phyloP scores from a whole-genome alignment of 805 yeast species.

The Metschnikowia lochheadii region DNA sequence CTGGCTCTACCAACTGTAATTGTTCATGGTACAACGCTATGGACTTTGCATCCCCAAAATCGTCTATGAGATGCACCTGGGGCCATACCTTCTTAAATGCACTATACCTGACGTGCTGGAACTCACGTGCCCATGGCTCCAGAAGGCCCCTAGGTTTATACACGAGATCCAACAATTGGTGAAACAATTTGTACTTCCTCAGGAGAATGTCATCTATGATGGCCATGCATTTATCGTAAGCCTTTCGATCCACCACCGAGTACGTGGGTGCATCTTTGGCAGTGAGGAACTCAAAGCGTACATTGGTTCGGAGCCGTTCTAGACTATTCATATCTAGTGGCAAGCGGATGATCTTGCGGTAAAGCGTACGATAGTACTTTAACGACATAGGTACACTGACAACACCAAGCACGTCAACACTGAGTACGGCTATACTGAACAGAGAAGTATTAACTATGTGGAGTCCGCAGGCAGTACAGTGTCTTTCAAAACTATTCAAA shows the following conservation, averaged over 20 bases:
- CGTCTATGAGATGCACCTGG: constrained; percentile 30
- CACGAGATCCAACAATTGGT: constrained; percentile 24
- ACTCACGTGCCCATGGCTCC: constrained; percentile 21
- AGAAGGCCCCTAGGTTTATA: constrained; percentile 18
- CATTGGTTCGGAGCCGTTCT: constrained; percentile 11
- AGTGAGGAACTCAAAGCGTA: constrained; percentile 12
- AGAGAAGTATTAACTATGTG: background rate
- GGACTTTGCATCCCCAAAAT: constrained; percentile 16
- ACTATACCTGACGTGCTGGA: constrained; percentile 19
- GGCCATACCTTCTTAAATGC: constrained; percentile 31
- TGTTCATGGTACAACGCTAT: constrained; percentile 16
- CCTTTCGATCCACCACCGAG: constrained; percentile 13
- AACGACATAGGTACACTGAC: background rate
- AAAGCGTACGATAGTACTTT: constrained; percentile 22
- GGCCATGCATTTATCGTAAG: constrained; percentile 9
- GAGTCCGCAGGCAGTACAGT: background rate
- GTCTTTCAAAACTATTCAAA: no score
- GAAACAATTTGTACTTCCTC: constrained; percentile 22
- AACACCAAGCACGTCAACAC: background rate
- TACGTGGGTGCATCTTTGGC: constrained; percentile 9
- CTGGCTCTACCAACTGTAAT: constrained; percentile 10
- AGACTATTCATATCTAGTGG: constrained; percentile 24
- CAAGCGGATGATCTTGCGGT: constrained; percentile 24
- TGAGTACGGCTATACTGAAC: background rate
- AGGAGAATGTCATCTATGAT: constrained; percentile 26